phyloP scores from a whole-genome alignment of 306 rosid species.

The Quercus mongolica region DNA sequence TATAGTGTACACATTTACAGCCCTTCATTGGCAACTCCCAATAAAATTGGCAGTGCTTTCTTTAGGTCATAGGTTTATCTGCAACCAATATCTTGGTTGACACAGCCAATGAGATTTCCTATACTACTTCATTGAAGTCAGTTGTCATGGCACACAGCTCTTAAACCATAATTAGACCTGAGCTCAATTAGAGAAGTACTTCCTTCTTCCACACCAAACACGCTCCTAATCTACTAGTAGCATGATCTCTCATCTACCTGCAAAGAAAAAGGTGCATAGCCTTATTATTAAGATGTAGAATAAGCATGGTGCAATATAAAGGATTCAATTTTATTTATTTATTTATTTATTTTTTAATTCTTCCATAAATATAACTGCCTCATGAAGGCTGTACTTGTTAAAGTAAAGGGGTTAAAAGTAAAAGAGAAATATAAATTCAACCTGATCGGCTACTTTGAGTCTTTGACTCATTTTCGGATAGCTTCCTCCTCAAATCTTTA shows the following conservation, averaged over 20 bases:
- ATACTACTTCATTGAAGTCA: not conserved
- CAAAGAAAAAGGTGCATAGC: not conserved
- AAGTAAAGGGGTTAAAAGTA: not conserved
- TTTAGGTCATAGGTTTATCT: not conserved
- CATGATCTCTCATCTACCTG: conserved; percentile 5
- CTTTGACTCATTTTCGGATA: conserved; percentile 52
- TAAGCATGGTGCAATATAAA: not conserved
- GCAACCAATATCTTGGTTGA: conserved; percentile 3
- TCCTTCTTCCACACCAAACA: not conserved
- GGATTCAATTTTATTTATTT: not conserved
- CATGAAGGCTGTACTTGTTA: not conserved
- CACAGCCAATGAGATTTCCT: not conserved
- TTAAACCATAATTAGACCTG: too few relatives aligned
- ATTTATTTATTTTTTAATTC: not conserved
- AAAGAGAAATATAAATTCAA: not conserved
- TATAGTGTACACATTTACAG: too few relatives aligned
- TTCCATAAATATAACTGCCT: not conserved
- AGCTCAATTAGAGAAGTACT: not conserved
- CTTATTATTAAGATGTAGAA: not conserved
- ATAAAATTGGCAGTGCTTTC: not conserved
- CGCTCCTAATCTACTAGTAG: not conserved
- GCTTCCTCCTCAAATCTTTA: conserved; percentile 62
- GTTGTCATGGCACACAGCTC: not conserved
- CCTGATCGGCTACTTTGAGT: conserved; percentile 38
- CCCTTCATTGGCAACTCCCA: too few relatives aligned